Conservation (phyloP, 805 yeast genomes). For the Kuraishia floccosa region DNA sequence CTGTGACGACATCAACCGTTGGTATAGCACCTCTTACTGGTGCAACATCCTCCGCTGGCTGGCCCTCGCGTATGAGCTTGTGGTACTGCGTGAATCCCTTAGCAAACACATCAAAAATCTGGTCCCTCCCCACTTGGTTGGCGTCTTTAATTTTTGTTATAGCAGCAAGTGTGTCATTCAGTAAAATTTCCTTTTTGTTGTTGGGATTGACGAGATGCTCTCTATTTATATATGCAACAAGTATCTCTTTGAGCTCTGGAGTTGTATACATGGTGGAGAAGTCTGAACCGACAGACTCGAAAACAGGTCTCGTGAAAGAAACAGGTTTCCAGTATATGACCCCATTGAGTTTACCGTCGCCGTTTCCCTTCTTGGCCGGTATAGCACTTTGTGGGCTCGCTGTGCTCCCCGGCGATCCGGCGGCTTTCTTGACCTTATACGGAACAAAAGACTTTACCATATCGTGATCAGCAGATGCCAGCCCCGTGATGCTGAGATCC, state of each 20-base stretch:
- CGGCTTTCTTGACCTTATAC: constrained; percentile 30
- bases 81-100: constrained; percentile 38
- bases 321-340: constrained; percentile 48
- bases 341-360: constrained; percentile 11
- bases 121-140: constrained; percentile 16
- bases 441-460: constrained; percentile 52
- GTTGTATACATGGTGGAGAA: constrained; percentile 34
- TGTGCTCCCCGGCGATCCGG: constrained; percentile 1
- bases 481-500: constrained; percentile 47
- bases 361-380: constrained; percentile 1
- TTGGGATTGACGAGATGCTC: constrained; percentile 37
- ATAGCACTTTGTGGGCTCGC: background rate
- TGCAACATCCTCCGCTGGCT: constrained; percentile 16
- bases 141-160: constrained; percentile 22
- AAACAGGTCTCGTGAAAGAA: constrained; percentile 30
- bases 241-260: constrained; percentile 38
- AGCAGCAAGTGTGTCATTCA: constrained; percentile 43
- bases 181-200: constrained; percentile 39
- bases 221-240: constrained; percentile 44
- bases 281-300: constrained; percentile 27
- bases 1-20: constrained; percentile 52
- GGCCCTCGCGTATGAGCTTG: constrained; percentile 35
- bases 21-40: constrained; percentile 62
- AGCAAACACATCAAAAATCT: constrained; percentile 30
- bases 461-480: constrained; percentile 31